Evolutionary conservation across 805 yeast species (phyloP), one percentile per base, ranked within the genome.

Genomic region (Clavispora asparagi): DNA sequence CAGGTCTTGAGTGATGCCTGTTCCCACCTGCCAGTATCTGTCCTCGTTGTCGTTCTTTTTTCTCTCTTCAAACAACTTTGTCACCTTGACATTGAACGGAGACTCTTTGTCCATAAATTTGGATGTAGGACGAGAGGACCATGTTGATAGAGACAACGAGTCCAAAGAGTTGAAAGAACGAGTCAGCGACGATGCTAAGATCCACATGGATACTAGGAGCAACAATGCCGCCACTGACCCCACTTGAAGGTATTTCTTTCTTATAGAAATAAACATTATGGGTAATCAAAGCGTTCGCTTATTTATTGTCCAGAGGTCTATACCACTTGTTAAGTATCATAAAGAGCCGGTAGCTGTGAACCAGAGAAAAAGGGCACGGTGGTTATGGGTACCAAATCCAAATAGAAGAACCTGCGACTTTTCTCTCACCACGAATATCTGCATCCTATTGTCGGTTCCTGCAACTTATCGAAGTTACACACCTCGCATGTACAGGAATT

Each of bases 211-310:
- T 6, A 57, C 48, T 23, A 54, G 29, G 14, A 54, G 16, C 16
- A 54, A 42, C n/a, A 59, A 50, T 7, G 47, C 32, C 10, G 54
- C 27, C 39, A 51, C 43, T 17, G 47, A 37, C 37, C 45, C 39
- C 10, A 56, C 46, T 40, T 58, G 60, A 32, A 51, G 27, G 42
- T 53, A 47, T 35, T 54, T 56, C 39, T 51, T 50, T 28, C 56
- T 54, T 13, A 55, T 30, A 16, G 53, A 35, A 27, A 45, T 32
- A 30, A 56, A 42, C 56, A 49, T 55, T 23, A 11, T 16, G 25
- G 17, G n/a, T 7, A 13, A 9, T 3, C 8, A 14, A 33, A 33
- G 25, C 25, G 23, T 10, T 17, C 6, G 17, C 13, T 29, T 29
- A 12, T 29, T n/a, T 31, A 6, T 7, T n/a, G 13, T n/a, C 35